Conservation (phyloP, 768 basidiomycete genomes). For the Cubamyces lactineus region DNA sequence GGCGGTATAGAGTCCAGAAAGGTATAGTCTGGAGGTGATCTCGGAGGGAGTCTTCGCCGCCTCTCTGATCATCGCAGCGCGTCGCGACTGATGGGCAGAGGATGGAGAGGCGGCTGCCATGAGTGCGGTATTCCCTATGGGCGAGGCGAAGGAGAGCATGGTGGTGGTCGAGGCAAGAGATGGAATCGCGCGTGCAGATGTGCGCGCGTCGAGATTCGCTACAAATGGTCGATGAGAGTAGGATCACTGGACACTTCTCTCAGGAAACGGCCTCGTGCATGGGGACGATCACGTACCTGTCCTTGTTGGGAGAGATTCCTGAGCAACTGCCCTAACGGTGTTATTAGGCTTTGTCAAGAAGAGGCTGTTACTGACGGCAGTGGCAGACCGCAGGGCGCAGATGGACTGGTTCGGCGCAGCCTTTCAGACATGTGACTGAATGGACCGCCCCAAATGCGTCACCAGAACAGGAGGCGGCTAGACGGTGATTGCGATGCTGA, state of each 20-base stretch:
- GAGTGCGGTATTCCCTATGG: slow-evolving; percentile 9
- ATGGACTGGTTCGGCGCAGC: slow-evolving; percentile 7
- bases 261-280: slow-evolving; percentile 1
- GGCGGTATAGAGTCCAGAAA: slow-evolving; percentile 66
- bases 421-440: background rate
- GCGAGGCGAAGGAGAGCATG: slow-evolving; percentile 25
- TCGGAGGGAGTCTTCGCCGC: slow-evolving; percentile 27
- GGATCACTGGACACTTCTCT: background rate
- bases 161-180: slow-evolving; percentile 14
- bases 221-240: slow-evolving; percentile 11
- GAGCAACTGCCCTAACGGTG: background rate
- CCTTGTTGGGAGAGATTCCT: background rate
- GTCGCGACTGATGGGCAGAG: slow-evolving; percentile 1
- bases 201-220: background rate
- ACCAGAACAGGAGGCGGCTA: background rate
- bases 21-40: slow-evolving; percentile 57
- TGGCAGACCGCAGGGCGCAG: background rate
- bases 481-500: no score
- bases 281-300: slow-evolving; percentile 11
- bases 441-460: background rate
- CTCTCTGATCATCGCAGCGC: slow-evolving; percentile 6
- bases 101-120: slow-evolving; percentile 4
- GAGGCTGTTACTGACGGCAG: slow-evolving; percentile 6
- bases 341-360: slow-evolving; percentile 4
- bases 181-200: background rate